A percentile compares a stretch with the other conserved stretches of the same genome.
Conservation (phyloP, 1,139 yeast genomes). For the Ogataea hybrid region DNA sequence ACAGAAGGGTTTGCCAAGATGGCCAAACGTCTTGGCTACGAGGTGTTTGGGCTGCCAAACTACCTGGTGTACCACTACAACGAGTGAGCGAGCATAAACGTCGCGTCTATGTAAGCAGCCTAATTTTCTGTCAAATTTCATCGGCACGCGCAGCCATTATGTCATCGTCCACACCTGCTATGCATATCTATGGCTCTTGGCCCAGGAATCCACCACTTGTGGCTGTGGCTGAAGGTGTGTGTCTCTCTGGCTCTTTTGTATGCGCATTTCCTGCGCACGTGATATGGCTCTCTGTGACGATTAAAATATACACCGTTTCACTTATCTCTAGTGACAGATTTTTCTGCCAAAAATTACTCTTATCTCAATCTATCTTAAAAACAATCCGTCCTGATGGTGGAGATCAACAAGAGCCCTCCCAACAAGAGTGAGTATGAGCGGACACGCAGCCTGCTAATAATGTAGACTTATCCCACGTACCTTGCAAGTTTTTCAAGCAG, state of each 20-base stretch:
- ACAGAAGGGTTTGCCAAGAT: slow-evolving; percentile 98
- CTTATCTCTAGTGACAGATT: slow-evolving; percentile 1
- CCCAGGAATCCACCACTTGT: neutral
- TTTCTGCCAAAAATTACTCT: slow-evolving; percentile 7
- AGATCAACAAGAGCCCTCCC: slow-evolving; percentile 23
- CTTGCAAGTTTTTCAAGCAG: slow-evolving; percentile 88
- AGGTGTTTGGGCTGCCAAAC: slow-evolving; percentile 89
- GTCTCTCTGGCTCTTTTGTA: neutral
- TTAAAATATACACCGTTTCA: slow-evolving; percentile 5
- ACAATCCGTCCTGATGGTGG: slow-evolving; percentile 3
- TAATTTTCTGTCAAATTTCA: neutral
- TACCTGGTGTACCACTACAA: slow-evolving; percentile 86
- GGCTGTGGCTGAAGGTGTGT: neutral
- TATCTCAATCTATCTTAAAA: slow-evolving; percentile 1
- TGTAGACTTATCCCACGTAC: slow-evolving; percentile 75
- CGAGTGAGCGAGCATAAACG: slow-evolving; percentile 40
- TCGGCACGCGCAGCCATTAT: neutral
- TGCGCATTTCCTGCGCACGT: neutral
- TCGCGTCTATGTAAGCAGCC: neutral
- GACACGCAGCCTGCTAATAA: neutral
- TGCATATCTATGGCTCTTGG: neutral
- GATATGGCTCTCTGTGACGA: neutral
- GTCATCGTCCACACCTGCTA: neutral
- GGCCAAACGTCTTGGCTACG: slow-evolving; percentile 93
- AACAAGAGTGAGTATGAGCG: slow-evolving; percentile 25